Percentiles rank a stretch among this genome's conserved stretches.
Evolutionary conservation across 768 basidiomycete genomes (phyloP).

Genomic region (Psilocybe azurescens): DNA sequence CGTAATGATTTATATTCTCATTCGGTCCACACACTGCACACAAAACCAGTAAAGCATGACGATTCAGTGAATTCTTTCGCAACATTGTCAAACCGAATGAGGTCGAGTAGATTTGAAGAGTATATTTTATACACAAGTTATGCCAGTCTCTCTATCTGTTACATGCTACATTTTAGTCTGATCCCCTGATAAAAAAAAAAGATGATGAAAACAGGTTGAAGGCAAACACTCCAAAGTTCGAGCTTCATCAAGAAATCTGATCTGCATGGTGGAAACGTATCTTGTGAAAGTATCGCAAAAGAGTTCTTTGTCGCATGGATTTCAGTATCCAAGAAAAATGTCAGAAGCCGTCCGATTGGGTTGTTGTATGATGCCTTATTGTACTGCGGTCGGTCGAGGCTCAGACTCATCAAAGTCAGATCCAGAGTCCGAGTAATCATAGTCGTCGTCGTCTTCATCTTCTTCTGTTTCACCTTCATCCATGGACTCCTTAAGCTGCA

Average conservation of each 20-base stretch:
- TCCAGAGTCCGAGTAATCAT: constrained; percentile 39
- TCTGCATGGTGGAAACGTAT: not conserved
- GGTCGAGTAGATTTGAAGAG: not conserved
- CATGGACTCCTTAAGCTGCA: constrained; percentile 83
- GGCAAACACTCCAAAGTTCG: not conserved
- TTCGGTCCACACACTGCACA: no score
- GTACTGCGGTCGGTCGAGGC: constrained; percentile 1
- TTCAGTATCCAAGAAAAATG: not conserved
- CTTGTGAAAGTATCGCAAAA: not conserved
- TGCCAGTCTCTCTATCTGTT: constrained; percentile 16
- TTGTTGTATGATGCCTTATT: not conserved
- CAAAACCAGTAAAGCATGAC: not conserved
- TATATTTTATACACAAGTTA: not conserved
- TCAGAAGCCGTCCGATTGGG: not conserved
- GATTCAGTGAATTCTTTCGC: not conserved
- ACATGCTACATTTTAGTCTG: constrained; percentile 18
- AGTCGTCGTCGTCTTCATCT: constrained; percentile 59
- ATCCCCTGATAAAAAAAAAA: constrained; percentile 5
- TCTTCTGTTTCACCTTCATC: constrained; percentile 67
- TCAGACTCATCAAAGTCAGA: constrained; percentile 11
- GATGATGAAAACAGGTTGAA: constrained; percentile 3
- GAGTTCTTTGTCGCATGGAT: not conserved
- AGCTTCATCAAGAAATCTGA: not conserved
- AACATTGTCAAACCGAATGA: not conserved
- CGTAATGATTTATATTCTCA: not conserved